Percentiles rank a stretch among this genome's conserved stretches.
Evolutionary conservation across 176 grass and related monocot species (phyloP).

Genomic region (Rhipidocladum racemiflorum): DNA sequence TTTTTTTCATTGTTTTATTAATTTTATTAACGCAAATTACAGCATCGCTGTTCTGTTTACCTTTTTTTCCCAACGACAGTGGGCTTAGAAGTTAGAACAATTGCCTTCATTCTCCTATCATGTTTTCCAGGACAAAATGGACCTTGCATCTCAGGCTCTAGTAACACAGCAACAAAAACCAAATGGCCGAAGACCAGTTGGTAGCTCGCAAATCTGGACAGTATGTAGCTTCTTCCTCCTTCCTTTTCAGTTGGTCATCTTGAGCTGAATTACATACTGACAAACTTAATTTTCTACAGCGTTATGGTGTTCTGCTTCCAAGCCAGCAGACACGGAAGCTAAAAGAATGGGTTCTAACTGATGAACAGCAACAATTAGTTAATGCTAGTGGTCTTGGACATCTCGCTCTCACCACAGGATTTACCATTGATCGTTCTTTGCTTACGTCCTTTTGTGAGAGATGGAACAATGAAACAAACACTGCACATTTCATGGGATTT

Average conservation of each 20-base stretch:
- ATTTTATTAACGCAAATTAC: not conserved
- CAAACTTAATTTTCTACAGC: constrained; percentile 29
- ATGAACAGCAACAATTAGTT: constrained; percentile 48
- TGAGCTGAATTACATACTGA: constrained; percentile 25
- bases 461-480: constrained; percentile 67
- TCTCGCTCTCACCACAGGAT: constrained; percentile 58
- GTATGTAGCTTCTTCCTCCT: constrained; percentile 29
- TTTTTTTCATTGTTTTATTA: constrained; percentile 24
- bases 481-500: constrained; percentile 59
- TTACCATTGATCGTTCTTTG: constrained; percentile 60
- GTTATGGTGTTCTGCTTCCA: constrained; percentile 56
- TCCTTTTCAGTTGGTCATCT: not conserved
- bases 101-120: not conserved
- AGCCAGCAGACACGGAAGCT: constrained; percentile 62
- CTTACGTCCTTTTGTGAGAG: constrained; percentile 59
- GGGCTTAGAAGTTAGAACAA: not conserved
- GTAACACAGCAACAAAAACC: constrained; percentile 37
- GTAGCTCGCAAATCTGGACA: constrained; percentile 55
- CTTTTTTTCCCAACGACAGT: not conserved
- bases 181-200: constrained; percentile 44
- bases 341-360: constrained; percentile 61
- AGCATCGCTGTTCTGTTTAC: not conserved
- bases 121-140: constrained; percentile 53
- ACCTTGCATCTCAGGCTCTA: constrained; percentile 24
- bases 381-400: constrained; percentile 62